phyloP scores from a whole-genome alignment of 1,284 basidiomycete genomes.

The Tilletia horrida region DNA sequence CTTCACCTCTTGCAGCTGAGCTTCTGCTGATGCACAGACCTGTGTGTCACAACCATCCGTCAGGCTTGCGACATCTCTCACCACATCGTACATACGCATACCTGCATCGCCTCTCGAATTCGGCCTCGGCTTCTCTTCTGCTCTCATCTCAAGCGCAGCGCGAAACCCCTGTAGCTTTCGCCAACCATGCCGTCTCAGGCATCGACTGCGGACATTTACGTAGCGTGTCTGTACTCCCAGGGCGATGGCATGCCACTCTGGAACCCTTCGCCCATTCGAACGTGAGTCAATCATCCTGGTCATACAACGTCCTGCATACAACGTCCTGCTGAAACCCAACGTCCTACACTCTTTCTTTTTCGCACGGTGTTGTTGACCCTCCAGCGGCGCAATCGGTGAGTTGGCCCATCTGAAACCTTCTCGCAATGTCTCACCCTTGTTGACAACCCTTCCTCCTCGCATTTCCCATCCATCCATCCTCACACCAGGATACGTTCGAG shows the following conservation, averaged over 20 bases:
- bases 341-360: background rate
- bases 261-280: slow-evolving; percentile 33
- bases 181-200: background rate
- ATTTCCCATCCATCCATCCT: slow-evolving; percentile 28
- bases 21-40: no score
- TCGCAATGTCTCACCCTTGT: background rate
- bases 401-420: background rate
- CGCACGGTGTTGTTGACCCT: background rate
- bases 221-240: slow-evolving; percentile 32
- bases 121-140: no score
- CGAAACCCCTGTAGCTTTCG: no score
- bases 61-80: no score
- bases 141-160: no score
- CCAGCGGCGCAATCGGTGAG: slow-evolving; percentile 12
- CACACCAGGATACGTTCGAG: slow-evolving; percentile 37
- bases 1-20: no score
- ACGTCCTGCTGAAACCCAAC: background rate
- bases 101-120: no score
- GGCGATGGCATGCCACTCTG: slow-evolving; percentile 42
- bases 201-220: slow-evolving; percentile 33
- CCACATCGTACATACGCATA: no score
- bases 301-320: background rate
- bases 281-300: background rate
- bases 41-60: no score
- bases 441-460: background rate